Evolutionary conservation across 2,329 filamentous ascomycete genomes (phyloP), one percentile per base, ranked within the genome.

Genomic region (Rasamsonia emersonii): DNA sequence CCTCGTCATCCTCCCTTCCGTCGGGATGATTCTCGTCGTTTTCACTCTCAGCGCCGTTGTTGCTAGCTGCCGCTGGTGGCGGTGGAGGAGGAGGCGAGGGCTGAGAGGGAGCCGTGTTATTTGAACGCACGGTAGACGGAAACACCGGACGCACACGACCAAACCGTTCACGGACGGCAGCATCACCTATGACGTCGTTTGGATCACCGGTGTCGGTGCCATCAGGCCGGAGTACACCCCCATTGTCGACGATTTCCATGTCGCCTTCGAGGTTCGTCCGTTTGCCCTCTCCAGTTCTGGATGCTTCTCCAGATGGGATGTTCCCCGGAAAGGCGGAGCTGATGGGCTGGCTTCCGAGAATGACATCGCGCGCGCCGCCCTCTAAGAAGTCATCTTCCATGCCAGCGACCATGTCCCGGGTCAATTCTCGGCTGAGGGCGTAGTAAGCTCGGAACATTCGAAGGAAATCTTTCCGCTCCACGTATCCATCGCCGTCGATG

Each of bases 401-500:
- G 2, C 77, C 78, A 35, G 83, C 78, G 4, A 89, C 68, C 38
- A 88, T 82, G 43, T 96, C 89, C 38, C 77, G 76, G 38, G 91
- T 86, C 59, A 94, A 79, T 52, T 94, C 83, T 51, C 88, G 86
- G 52, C 86, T 91, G 6, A 95, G 73, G 2, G 84, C 79, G 56
- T 93, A 96, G 56, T 93, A 94, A 0, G 89, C 89, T 25, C 85
- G 73, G 58, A 96, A 94, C 61, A 98, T 82, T 35, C 88, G 78
- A 18, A 96, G 61, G 47, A 95, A 93, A 54, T 98, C 89, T 45
- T 80, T 79, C 10, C 91, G 74, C 46, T 80, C 79, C 24, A 96
- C 80, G 44, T 74, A 93, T 8, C 88, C 88, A 58, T 96, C 88
- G 1, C 74, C 73, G 47, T 96, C 85, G 30, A 94, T 75, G 49